phyloP scores from a whole-genome alignment of 1,139 yeast genomes.

The Debaryomyces psychrophilus region DNA sequence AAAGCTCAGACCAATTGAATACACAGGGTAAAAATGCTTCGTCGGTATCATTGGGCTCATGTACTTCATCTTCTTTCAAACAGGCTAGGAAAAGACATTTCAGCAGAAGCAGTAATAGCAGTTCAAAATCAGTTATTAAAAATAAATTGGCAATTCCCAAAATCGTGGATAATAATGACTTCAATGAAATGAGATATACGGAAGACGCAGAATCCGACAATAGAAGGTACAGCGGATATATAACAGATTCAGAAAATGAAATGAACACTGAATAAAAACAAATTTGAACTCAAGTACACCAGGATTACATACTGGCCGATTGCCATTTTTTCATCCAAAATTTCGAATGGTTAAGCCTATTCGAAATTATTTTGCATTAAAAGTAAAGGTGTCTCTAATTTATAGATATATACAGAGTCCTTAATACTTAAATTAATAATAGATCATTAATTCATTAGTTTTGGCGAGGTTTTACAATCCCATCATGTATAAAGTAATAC shows the following conservation, averaged over 20 bases:
- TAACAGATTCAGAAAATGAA: constrained; percentile 23
- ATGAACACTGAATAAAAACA: background rate
- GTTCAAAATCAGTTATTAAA: constrained; percentile 14
- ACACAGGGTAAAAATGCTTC: background rate
- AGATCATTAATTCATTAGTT: constrained; percentile 30
- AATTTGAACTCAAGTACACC: background rate
- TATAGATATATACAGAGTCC: constrained; percentile 5
- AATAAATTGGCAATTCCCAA: constrained; percentile 11
- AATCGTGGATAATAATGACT: constrained; percentile 1
- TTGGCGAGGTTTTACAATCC: constrained; percentile 61
- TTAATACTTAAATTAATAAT: background rate
- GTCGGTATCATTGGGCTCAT: background rate
- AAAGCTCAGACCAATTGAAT: constrained; percentile 2
- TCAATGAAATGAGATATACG: constrained; percentile 4
- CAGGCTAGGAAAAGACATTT: constrained; percentile 1
- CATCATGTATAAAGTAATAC: constrained; percentile 65
- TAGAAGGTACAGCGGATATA: constrained; percentile 22
- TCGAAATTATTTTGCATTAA: background rate
- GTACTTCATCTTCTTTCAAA: constrained; percentile 6
- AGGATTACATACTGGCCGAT: background rate
- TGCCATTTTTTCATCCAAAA: too few species aligned
- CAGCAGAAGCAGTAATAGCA: constrained; percentile 9
- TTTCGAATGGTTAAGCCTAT: too few species aligned
- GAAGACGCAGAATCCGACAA: constrained; percentile 8
- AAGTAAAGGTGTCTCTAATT: background rate